Base-by-base conservation (phyloP, 352 stramenopile species). In the Globisporangium viniferum region DNA sequence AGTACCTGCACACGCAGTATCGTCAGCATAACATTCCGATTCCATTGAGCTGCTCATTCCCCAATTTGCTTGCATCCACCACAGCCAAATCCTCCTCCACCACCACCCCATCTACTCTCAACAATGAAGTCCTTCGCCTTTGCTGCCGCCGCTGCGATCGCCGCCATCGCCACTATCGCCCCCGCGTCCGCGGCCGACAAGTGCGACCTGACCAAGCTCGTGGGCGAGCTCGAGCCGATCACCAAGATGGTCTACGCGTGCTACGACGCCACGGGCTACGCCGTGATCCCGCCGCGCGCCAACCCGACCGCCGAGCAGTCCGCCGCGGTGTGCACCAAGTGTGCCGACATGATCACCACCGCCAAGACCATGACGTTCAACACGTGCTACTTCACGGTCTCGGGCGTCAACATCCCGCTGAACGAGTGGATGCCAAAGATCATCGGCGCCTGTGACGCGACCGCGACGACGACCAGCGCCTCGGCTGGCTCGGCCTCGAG, bases 281-380 rank as follows among this genome's bases (percentile, higher is more conserved):
- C 49, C 3, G 53, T 67, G 22, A 67, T 67, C 62, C 49, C 62
- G 8, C 62, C 62, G 31, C 53, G 39, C 27, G 39, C 62, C 33
- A 67, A 61, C 33, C 62, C 62, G 27, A 67, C 62, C n/a, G 62
- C 49, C 15, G 22, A 62, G 44, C 53, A 68, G 41, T 22, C 41
- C 24, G 7, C 56, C 5, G 44, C 51, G 33, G 54, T 64, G 29
- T 69, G 64, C 31, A 10, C 64, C 20, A 64, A 64, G 56, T 69
- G 64, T 5, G 5, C 54, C 36, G 64, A 69, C 10, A 36, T 64
- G 27, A 64, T 69, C 55, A 39, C 64, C 15, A 46, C n/a, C 10
- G 56, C 56, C 36, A 64, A 57, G 53, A 64, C 41, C 39, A 62
- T 63, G 54, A 69, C 39, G 10, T 69, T 69, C 64, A 56, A 46